phyloP scores from a whole-genome alignment of 805 yeast genomes.

The Metschnikowia colocasiae region DNA sequence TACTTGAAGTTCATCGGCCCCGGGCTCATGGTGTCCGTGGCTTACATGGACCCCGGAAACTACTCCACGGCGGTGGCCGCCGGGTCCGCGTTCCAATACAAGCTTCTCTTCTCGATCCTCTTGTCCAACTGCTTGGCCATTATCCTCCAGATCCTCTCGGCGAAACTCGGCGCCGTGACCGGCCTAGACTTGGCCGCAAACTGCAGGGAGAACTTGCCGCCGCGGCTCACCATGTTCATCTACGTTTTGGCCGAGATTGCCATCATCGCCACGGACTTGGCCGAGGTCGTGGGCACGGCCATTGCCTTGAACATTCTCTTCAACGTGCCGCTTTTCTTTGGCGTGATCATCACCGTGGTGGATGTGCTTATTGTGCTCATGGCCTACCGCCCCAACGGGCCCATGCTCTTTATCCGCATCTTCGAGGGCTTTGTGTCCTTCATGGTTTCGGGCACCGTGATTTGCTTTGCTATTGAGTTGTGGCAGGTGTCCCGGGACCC shows the following conservation, averaged over 20 bases:
- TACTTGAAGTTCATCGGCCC: constrained; percentile 81
- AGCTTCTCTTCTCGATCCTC: constrained; percentile 71
- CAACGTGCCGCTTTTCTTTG: constrained; percentile 72
- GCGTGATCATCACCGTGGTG: constrained; percentile 78
- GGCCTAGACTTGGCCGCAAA: constrained; percentile 88
- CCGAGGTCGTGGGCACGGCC: constrained; percentile 98
- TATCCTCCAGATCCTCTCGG: constrained; percentile 77
- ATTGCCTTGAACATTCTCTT: constrained; percentile 83
- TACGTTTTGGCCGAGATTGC: constrained; percentile 85
- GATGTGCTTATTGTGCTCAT: constrained; percentile 83
- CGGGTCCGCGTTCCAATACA: constrained; percentile 82
- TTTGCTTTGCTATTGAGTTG: constrained; percentile 79
- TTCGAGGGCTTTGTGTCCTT: constrained; percentile 80
- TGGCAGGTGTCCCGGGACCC: constrained; percentile 60
- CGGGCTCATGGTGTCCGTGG: constrained; percentile 90
- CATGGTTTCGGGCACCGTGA: constrained; percentile 75
- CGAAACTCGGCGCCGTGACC: constrained; percentile 89
- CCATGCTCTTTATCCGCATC: constrained; percentile 68
- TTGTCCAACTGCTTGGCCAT: constrained; percentile 85
- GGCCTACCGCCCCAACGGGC: constrained; percentile 85
- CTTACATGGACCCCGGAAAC: constrained; percentile 98
- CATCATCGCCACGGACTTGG: constrained; percentile 91
- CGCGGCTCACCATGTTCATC: constrained; percentile 53
- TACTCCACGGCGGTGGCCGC: constrained; percentile 93
- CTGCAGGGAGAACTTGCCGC: constrained; percentile 73